Conservation (phyloP, 768 basidiomycete species). For the Rubroboletus satanas region DNA sequence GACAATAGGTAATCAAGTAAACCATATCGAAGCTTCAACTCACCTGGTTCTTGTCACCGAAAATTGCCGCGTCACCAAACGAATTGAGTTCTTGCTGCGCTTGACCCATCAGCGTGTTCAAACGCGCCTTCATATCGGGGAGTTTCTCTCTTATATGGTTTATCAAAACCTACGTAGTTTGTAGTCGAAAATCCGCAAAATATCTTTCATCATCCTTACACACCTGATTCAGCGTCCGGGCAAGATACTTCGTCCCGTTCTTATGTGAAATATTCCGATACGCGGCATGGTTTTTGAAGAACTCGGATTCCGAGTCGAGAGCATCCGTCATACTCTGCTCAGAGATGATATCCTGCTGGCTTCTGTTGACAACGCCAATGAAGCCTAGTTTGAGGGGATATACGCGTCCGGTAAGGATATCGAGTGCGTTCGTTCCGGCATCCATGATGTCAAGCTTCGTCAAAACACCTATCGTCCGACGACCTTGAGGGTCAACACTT, state of each 20-base stretch:
- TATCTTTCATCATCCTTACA: constrained; percentile 15
- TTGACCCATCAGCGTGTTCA: constrained; percentile 98
- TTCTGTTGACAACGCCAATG: constrained; percentile 96
- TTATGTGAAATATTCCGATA: constrained; percentile 96
- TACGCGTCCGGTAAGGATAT: constrained; percentile 92
- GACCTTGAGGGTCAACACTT: constrained; percentile 91
- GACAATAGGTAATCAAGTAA: constrained; percentile 12
- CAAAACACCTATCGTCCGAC: constrained; percentile 93
- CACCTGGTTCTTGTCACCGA: constrained; percentile 87
- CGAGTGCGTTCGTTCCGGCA: constrained; percentile 95
- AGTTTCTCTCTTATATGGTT: constrained; percentile 98
- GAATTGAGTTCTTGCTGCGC: constrained; percentile 97
- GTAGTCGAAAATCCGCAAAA: neutral
- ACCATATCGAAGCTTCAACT: neutral
- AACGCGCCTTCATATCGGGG: constrained; percentile 97
- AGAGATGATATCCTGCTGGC: constrained; percentile 93
- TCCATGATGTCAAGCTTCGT: constrained; percentile 99
- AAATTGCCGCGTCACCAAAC: constrained; percentile 89
- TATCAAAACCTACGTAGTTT: constrained; percentile 74
- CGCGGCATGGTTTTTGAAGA: constrained; percentile 84
- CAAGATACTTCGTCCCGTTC: constrained; percentile 94
- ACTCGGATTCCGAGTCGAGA: constrained; percentile 79
- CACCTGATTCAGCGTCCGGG: constrained; percentile 92
- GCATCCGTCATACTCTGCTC: constrained; percentile 86
- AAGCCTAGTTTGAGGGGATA: constrained; percentile 98